Conservation (phyloP, 192 early-diverging fungal species). For the Podila clonocystis region DNA sequence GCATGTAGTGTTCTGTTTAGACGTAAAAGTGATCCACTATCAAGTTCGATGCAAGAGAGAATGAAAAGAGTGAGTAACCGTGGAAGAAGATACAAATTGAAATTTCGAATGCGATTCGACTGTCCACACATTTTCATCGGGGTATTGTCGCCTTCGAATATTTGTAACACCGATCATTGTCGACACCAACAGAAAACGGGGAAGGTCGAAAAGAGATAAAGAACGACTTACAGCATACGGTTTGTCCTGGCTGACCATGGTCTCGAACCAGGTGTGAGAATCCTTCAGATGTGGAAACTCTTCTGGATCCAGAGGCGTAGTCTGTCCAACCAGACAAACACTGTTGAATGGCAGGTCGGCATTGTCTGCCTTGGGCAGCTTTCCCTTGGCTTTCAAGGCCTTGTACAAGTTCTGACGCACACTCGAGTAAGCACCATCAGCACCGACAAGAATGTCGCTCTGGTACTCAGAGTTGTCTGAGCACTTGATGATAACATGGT, state of each 20-base stretch:
- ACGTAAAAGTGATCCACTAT: conserved; percentile 6
- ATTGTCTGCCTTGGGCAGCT: background rate
- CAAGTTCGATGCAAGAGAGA: background rate
- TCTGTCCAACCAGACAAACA: background rate
- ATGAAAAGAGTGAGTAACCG: no score
- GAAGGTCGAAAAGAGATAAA: background rate
- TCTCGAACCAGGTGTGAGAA: background rate
- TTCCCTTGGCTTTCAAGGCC: background rate
- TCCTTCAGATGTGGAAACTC: background rate
- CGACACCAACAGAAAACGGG: no score
- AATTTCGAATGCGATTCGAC: no score
- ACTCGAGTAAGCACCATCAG: background rate
- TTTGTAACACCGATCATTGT: no score
- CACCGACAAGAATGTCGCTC: background rate
- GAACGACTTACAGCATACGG: background rate
- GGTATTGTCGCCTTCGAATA: no score
- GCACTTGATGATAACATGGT: background rate
- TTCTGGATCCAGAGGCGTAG: background rate
- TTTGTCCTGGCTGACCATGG: background rate
- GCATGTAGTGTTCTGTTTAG: background rate
- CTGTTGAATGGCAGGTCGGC: background rate
- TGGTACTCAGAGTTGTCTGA: background rate
- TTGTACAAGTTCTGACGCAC: background rate
- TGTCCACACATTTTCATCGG: no score
- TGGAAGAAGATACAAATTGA: no score